Percentiles rank a stretch among this genome's conserved stretches.
Evolutionary conservation across 345 rosid genomes (phyloP).

Genomic region (Citrus sinensis): DNA sequence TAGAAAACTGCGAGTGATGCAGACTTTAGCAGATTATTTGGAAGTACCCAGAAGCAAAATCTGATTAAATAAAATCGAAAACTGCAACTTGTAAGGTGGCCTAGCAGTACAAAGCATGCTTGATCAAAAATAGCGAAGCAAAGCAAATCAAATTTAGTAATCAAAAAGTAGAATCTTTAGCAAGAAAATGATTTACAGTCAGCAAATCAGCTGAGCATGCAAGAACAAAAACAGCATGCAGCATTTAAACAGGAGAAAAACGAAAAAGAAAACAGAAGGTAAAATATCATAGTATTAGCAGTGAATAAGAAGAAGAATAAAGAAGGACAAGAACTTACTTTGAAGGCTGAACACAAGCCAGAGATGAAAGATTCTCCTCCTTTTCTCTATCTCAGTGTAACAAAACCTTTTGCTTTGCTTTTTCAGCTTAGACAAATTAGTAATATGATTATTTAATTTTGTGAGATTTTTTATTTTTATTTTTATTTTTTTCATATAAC

Average conservation of each 20-base stretch:
- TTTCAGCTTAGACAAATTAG: not conserved
- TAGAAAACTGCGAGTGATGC: too few relatives aligned
- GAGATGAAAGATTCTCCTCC: constrained; percentile 19
- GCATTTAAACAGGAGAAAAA: not conserved
- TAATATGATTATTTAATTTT: not conserved
- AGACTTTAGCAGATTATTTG: not conserved
- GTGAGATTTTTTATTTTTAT: not conserved
- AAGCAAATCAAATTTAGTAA: constrained; percentile 4
- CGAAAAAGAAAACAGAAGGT: not conserved
- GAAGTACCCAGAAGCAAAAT: constrained; percentile 13
- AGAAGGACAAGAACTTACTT: constrained; percentile 17
- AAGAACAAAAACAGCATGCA: constrained; percentile 6
- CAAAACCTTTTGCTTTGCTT: constrained; percentile 14
- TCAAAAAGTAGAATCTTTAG: constrained; percentile 5
- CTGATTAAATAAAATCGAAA: not conserved
- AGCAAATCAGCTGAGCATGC: not conserved
- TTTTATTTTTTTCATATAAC: not conserved
- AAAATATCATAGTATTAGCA: not conserved
- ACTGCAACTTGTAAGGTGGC: not conserved
- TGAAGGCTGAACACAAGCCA: constrained; percentile 1
- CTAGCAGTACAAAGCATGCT: not conserved
- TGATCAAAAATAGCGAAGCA: not conserved
- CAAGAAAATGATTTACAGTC: not conserved
- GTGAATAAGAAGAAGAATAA: constrained; percentile 15
- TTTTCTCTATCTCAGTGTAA: not conserved